These are phyloP conservation scores for Podospora pseudocomata DNA, from an alignment of 495 filamentous ascomycete species.

Conservation along the genomic window DNA sequence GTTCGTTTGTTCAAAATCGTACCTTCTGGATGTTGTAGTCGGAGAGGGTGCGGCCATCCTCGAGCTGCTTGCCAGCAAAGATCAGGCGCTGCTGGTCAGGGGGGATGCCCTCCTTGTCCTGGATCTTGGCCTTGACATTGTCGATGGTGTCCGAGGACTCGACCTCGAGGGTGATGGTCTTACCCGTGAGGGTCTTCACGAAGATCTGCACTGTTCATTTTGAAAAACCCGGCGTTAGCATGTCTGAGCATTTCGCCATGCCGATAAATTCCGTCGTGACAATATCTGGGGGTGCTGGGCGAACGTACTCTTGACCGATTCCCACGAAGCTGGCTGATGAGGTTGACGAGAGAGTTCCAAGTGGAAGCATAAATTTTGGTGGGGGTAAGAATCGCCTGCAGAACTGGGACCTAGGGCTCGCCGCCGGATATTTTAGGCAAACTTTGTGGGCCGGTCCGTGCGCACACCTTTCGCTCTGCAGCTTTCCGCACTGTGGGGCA, in stretches of 20 bases:
- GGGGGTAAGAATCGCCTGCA: slow-evolving; percentile 31
- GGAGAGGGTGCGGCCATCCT: slow-evolving; percentile 96
- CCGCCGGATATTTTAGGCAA: slow-evolving; percentile 15
- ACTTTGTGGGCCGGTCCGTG: slow-evolving; percentile 1
- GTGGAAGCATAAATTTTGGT: slow-evolving; percentile 30
- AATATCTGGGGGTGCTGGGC: slow-evolving; percentile 5
- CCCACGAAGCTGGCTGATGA: slow-evolving; percentile 29
- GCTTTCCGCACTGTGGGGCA: neutral
- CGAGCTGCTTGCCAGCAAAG: slow-evolving; percentile 99
- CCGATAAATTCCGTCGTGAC: neutral
- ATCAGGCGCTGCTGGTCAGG: slow-evolving; percentile 99
- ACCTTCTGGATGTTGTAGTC: slow-evolving; percentile 99
- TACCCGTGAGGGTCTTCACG: slow-evolving; percentile 97
- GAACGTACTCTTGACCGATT: slow-evolving; percentile 41
- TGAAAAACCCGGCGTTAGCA: slow-evolving; percentile 37
- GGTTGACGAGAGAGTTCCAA: slow-evolving; percentile 30
- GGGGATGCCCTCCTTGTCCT: slow-evolving; percentile 99
- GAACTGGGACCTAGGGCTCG: slow-evolving; percentile 19
- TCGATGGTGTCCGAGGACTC: slow-evolving; percentile 99
- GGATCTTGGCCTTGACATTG: slow-evolving; percentile 95
- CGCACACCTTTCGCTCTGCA: neutral
- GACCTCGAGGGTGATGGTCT: slow-evolving; percentile 99
- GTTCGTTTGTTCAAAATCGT: slow-evolving; percentile 30
- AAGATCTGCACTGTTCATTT: slow-evolving; percentile 56
- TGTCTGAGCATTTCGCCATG: slow-evolving; percentile 4